phyloP scores from a whole-genome alignment of 371 early-diverging fungal species.

The Rhizomucor pusillus region DNA sequence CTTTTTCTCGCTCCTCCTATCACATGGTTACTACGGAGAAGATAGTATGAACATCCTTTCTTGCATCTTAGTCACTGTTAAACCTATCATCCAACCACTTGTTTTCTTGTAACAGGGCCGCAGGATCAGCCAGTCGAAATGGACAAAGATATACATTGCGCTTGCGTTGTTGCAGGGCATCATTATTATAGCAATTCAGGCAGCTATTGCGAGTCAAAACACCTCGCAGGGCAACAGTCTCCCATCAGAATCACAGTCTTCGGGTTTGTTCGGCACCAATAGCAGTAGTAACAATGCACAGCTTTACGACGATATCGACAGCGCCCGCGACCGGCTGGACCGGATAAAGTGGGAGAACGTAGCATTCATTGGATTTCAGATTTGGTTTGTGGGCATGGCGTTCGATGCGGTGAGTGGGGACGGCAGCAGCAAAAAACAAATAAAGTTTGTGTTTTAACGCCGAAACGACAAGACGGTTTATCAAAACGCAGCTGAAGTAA shows the following conservation, averaged over 20 bases:
- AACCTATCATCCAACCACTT: not conserved
- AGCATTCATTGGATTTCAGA: constrained; percentile 42
- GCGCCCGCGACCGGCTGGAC: constrained; percentile 27
- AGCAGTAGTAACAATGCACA: constrained; percentile 2
- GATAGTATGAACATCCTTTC: constrained; percentile 11
- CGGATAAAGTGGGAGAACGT: constrained; percentile 50
- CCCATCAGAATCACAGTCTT: constrained; percentile 4
- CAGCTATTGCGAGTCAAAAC: constrained; percentile 36
- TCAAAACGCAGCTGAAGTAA: constrained; percentile 41
- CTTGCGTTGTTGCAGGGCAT: constrained; percentile 41
- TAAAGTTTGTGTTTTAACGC: not conserved
- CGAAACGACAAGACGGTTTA: constrained; percentile 31
- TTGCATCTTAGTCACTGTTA: constrained; percentile 1
- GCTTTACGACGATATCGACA: constrained; percentile 4
- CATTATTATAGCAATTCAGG: constrained; percentile 31
- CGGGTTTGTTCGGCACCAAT: not conserved
- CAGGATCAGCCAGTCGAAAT: constrained; percentile 35
- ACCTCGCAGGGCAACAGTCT: constrained; percentile 22
- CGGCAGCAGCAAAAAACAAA: not conserved
- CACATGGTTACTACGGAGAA: constrained; percentile 51
- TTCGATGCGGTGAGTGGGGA: constrained; percentile 41
- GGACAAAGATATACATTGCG: constrained; percentile 34
- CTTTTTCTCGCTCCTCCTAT: not conserved
- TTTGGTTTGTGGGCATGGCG: constrained; percentile 46
- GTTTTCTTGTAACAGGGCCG: constrained; percentile 15